These are phyloP conservation scores for Protomyces macrosporus DNA, from an alignment of 1,139 yeast species.

Conservation along the genomic window DNA sequence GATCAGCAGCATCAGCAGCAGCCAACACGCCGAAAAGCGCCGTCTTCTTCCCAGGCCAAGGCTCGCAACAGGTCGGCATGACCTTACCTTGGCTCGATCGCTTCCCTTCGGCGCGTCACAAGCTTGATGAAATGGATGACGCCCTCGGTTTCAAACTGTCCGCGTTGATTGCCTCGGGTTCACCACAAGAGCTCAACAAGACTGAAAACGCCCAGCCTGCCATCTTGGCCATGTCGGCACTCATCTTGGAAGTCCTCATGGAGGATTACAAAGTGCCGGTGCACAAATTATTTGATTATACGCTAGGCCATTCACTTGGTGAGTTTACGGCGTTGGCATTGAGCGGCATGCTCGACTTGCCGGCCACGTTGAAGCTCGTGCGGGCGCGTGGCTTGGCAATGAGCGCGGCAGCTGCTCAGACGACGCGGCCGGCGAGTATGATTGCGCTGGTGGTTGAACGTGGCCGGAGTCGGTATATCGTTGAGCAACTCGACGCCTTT, in stretches of 20 bases:
- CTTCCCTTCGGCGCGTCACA: constrained; percentile 33
- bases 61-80: constrained; percentile 42
- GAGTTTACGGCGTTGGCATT: constrained; percentile 54
- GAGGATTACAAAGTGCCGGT: constrained; percentile 32
- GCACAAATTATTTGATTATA: constrained; percentile 32
- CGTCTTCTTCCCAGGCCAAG: constrained; percentile 42
- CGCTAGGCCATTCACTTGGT: constrained; percentile 60
- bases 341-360: constrained; percentile 44
- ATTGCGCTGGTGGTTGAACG: constrained; percentile 24
- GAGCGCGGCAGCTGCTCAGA: constrained; percentile 35
- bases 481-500: constrained; percentile 14
- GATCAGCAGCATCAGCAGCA: background rate
- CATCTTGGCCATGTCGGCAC: constrained; percentile 48
- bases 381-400: constrained; percentile 50
- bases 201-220: constrained; percentile 63
- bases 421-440: constrained; percentile 8
- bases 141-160: constrained; percentile 36
- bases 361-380: constrained; percentile 48
- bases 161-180: constrained; percentile 32
- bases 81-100: constrained; percentile 34
- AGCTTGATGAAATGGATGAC: constrained; percentile 39
- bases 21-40: constrained; percentile 14
- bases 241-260: constrained; percentile 40
- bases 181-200: constrained; percentile 32
- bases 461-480: constrained; percentile 10